Evolutionary conservation across 371 early-diverging fungal species (phyloP), one percentile per base, ranked within the genome.

Genomic region (Dichotomocladium elegans): DNA sequence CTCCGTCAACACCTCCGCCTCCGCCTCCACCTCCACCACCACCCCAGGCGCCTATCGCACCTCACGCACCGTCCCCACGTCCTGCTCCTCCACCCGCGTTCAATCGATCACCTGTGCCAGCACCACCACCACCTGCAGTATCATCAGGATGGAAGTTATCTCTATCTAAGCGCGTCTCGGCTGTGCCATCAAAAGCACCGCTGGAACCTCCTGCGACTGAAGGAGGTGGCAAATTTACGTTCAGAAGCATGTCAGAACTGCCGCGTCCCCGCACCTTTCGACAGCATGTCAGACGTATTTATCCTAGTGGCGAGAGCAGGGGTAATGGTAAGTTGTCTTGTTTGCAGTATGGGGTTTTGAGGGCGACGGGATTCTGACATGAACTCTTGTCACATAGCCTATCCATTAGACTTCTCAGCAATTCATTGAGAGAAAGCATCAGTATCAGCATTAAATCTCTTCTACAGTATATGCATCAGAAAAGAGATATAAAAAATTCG

Each of bases 261-360:
- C 75, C 75, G 9, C 10, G 47, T 41, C 75, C 75, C 33, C 55
- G 75, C 48, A 12, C 59, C 1, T 45, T 33, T 31, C 44, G 41
- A 8, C 28, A 48, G 8, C 53, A 54, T 19, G 47, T 33, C 15
- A 17, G 45, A 12, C 68, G 58, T 29, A 55, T 64, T 1, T 74
- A 74, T 62, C 70, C 74, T 1, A 70, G 70, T 59, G 74, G 74
- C 7, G 68, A 60, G 42, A 24, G 4, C 11, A 58, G 51, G 47
- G 74, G 74, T 22, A 74, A 70, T 55, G 60, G 71, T 68, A 73
- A 70, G 44, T 29, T 25, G 9, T n/a, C 2, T 41, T 15, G 12
- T 4, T 4, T n/a, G 22, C n/a, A 2, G 11, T 14, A n/a, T 4
- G 31, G 15, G 30, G n/a, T n/a, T n/a, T n/a, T n/a, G 7, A 51